Percentiles rank a stretch among this genome's conserved stretches.
Conservation (phyloP, 345 rosid species). For the Gossypium rotundifolium region DNA sequence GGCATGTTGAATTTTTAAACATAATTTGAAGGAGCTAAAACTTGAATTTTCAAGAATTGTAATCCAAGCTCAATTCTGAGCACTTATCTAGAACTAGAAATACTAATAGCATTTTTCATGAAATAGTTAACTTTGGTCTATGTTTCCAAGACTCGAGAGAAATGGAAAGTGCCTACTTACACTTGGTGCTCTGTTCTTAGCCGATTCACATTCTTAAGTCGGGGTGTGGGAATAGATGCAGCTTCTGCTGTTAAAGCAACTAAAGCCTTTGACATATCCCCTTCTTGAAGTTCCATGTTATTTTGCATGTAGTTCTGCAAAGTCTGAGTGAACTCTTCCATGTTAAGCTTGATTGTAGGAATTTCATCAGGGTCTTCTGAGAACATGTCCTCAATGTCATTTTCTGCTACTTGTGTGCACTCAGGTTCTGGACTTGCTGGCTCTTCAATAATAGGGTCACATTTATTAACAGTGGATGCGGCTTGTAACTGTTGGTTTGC, state of each 20-base stretch:
- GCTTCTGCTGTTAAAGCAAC: conserved; percentile 71
- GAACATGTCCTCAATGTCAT: conserved; percentile 66
- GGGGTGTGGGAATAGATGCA: conserved; percentile 79
- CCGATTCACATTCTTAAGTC: conserved; percentile 74
- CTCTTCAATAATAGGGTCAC: conserved; percentile 79
- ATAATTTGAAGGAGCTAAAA: background rate
- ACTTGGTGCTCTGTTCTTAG: conserved; percentile 91
- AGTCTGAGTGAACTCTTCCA: conserved; percentile 58
- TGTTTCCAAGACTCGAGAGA: background rate
- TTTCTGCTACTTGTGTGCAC: conserved; percentile 31
- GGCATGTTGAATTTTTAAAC: background rate
- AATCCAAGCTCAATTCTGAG: background rate
- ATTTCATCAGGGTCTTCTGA: conserved; percentile 68
- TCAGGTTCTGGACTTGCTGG: conserved; percentile 80
- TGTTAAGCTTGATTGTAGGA: conserved; percentile 69
- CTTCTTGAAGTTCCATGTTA: conserved; percentile 60
- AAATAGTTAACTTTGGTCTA: conserved; percentile 2
- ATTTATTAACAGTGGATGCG: conserved; percentile 24
- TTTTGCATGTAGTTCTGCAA: conserved; percentile 61
- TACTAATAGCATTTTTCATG: background rate
- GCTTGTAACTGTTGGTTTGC: conserved; percentile 26
- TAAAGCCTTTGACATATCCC: conserved; percentile 64
- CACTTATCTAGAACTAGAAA: background rate
- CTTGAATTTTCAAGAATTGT: background rate
- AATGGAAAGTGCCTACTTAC: conserved; percentile 43